Evolutionary conservation across 164 flowering plant species (phyloP).

Genomic region (Platanus orientalis): DNA sequence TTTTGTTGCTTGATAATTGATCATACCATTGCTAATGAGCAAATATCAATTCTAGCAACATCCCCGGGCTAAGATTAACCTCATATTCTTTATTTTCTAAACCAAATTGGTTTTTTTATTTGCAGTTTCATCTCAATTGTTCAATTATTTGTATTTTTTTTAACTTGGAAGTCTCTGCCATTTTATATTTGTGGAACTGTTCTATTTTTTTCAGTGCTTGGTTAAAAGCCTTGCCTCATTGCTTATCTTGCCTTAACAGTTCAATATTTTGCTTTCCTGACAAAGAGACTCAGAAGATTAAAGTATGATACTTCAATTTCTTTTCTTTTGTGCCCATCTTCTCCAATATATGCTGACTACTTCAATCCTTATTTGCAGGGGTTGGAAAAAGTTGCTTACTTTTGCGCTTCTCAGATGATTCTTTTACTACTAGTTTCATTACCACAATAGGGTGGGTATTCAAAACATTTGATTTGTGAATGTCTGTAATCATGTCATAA

Average conservation of each 20-base stretch:
- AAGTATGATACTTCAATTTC: neutral
- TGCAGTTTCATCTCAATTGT: neutral
- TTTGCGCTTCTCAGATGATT: conserved; percentile 60
- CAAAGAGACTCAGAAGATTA: neutral
- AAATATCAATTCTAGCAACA: neutral
- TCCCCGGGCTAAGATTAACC: neutral
- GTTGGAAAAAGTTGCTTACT: conserved; percentile 67
- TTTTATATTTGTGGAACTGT: no score
- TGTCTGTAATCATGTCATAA: neutral
- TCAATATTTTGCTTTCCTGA: neutral
- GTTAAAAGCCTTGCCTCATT: neutral
- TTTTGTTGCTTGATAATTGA: no score
- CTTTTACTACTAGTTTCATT: conserved; percentile 59
- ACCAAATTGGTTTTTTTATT: neutral
- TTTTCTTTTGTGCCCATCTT: neutral
- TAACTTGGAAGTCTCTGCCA: no score
- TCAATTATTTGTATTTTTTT: neutral
- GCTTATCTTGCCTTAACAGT: no score
- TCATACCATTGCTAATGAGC: no score
- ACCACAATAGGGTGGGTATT: conserved; percentile 54
- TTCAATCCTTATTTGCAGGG: conserved; percentile 31
- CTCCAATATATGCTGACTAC: conserved; percentile 4
- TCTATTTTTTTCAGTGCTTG: neutral
- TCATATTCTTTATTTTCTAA: neutral
- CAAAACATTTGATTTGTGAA: neutral